These are phyloP conservation scores for Akanthomyces lecanii DNA, from an alignment of 2,329 filamentous ascomycete species.

Conservation along the genomic window DNA sequence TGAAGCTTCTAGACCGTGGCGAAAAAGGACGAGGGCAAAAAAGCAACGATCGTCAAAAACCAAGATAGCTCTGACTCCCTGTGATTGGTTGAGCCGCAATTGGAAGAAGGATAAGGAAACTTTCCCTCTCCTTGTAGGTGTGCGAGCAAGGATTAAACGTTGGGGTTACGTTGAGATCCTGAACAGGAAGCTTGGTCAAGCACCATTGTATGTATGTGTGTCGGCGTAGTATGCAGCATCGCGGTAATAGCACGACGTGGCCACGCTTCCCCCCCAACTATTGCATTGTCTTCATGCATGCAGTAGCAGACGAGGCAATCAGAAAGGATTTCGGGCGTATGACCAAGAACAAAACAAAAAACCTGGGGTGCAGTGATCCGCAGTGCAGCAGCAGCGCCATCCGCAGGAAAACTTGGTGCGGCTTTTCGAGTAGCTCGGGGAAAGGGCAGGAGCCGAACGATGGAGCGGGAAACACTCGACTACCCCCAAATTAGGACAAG, in stretches of 20 bases:
- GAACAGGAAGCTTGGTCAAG: conserved; percentile 2
- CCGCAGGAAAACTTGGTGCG: no score
- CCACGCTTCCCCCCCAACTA: background rate
- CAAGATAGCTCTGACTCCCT: background rate
- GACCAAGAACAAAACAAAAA: background rate
- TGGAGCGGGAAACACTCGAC: no score
- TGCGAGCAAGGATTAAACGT: background rate
- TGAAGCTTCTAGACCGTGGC: background rate
- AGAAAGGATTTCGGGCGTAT: background rate
- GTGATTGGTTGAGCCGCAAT: background rate
- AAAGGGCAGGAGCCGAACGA: background rate
- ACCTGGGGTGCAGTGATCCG: conserved; percentile 16
- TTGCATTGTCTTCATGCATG: background rate
- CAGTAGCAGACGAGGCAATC: background rate
- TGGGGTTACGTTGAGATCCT: background rate
- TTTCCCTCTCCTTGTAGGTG: background rate
- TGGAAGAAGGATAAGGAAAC: background rate
- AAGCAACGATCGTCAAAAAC: background rate
- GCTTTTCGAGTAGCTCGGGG: background rate
- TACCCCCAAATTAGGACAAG: background rate
- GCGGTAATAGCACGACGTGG: background rate
- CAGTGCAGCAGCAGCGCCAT: background rate
- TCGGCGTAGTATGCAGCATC: conserved; percentile 13
- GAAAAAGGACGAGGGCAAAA: background rate
- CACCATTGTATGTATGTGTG: no score